Conservation (phyloP, 2,329 filamentous ascomycete species). For the Ustilaginoidea virens region DNA sequence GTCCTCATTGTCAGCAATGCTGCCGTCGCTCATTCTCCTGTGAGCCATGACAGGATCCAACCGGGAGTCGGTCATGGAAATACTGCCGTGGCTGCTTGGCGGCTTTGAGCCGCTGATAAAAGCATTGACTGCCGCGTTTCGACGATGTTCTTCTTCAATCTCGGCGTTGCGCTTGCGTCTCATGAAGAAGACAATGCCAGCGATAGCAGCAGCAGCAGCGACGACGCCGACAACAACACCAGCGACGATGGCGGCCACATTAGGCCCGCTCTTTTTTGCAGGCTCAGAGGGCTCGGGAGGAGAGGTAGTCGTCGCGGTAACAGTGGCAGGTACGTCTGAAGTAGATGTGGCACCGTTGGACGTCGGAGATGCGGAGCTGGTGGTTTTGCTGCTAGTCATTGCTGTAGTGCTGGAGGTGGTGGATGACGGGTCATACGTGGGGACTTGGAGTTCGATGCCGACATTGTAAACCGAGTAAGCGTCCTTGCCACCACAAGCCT, state of each 20-base stretch:
- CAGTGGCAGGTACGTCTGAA: slow-evolving; percentile 7
- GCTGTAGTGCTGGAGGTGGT: slow-evolving; percentile 11
- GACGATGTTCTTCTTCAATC: slow-evolving; percentile 71
- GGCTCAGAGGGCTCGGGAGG: slow-evolving; percentile 8
- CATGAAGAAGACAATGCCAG: slow-evolving; percentile 57
- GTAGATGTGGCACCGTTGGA: slow-evolving; percentile 10
- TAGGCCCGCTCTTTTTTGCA: slow-evolving; percentile 31
- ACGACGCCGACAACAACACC: slow-evolving; percentile 78
- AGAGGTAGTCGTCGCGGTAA: slow-evolving; percentile 10
- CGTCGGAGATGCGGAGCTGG: slow-evolving; percentile 1
- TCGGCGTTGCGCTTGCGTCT: slow-evolving; percentile 61
- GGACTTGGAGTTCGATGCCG: slow-evolving; percentile 25
- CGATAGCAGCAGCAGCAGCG: slow-evolving; percentile 47
- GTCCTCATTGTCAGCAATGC: slow-evolving; percentile 93
- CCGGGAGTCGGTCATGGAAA: slow-evolving; percentile 67
- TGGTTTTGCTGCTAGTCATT: not conserved
- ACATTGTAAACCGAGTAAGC: slow-evolving; percentile 35
- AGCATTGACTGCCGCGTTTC: slow-evolving; percentile 62
- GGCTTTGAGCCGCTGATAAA: slow-evolving; percentile 55
- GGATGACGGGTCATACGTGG: slow-evolving; percentile 6
- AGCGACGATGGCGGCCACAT: slow-evolving; percentile 70
- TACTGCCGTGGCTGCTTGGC: slow-evolving; percentile 44
- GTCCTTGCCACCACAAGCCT: slow-evolving; percentile 39
- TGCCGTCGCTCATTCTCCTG: slow-evolving; percentile 79
- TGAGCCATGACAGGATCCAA: slow-evolving; percentile 78